These are phyloP conservation scores for Wickerhamiella kurtzmanii DNA, from an alignment of 805 yeast genomes.

Conservation along the genomic window DNA sequence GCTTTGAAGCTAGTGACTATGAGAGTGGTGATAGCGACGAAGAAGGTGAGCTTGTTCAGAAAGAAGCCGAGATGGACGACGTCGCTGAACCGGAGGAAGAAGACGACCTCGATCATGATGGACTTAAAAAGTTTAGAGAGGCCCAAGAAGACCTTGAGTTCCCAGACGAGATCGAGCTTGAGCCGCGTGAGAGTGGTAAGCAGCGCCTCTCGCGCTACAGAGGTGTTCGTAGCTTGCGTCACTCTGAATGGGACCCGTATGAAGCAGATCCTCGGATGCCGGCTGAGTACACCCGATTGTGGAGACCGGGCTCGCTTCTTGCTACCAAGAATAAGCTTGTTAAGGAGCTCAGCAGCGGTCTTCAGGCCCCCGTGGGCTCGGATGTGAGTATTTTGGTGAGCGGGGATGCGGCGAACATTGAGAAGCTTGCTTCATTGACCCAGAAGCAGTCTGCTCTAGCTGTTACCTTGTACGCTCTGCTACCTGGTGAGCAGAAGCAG, in stretches of 20 bases:
- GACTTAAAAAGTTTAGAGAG: constrained; percentile 52
- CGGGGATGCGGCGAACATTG: constrained; percentile 2
- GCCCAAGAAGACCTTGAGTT: constrained; percentile 81
- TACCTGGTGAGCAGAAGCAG: constrained; percentile 75
- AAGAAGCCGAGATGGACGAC: constrained; percentile 25
- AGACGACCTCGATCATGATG: constrained; percentile 32
- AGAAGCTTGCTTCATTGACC: constrained; percentile 27
- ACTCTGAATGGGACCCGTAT: constrained; percentile 76
- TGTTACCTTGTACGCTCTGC: constrained; percentile 49
- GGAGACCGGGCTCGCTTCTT: constrained; percentile 62
- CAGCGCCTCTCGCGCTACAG: constrained; percentile 68
- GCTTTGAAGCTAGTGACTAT: constrained; percentile 29
- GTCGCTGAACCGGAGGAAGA: constrained; percentile 72
- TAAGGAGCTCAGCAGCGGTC: constrained; percentile 33
- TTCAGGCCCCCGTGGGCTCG: constrained; percentile 46
- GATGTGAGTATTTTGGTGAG: constrained; percentile 42
- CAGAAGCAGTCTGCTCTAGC: constrained; percentile 35
- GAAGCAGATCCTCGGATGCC: constrained; percentile 71
- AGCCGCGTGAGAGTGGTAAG: constrained; percentile 60
- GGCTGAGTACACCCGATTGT: constrained; percentile 57
- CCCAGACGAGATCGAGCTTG: constrained; percentile 88
- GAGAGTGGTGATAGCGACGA: constrained; percentile 19
- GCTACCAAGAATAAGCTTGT: constrained; percentile 56
- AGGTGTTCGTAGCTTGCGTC: constrained; percentile 71
- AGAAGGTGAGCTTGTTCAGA: constrained; percentile 18